Conservation (phyloP, 108 stramenopile species). For the Thalassiosira profunda region DNA sequence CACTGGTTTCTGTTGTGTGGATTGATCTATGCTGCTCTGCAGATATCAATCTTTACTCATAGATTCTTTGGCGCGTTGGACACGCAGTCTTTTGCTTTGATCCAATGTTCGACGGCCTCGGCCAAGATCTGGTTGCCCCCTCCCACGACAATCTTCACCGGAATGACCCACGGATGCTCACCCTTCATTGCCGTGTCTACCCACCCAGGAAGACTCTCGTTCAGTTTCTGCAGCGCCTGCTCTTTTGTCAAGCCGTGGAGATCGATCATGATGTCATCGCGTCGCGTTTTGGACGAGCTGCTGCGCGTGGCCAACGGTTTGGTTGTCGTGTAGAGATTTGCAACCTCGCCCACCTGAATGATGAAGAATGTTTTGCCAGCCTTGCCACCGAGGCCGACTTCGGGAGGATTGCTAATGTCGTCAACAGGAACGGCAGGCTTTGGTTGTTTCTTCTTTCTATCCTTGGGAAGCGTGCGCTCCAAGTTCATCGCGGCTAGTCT, state of each 20-base stretch:
- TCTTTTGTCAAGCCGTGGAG: conserved; percentile 12
- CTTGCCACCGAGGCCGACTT: conserved; percentile 12
- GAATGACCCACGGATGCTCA: conserved; percentile 19
- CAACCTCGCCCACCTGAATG: conserved; percentile 9
- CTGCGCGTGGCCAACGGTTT: too few relatives aligned
- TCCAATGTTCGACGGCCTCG: conserved; percentile 19
- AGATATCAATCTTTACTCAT: too few relatives aligned
- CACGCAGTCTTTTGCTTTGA: conserved; percentile 14
- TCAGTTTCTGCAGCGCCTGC: conserved; percentile 2
- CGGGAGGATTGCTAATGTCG: conserved; percentile 8
- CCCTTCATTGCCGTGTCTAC: conserved; percentile 21
- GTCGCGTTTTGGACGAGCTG: too few relatives aligned
- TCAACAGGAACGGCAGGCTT: too few relatives aligned
- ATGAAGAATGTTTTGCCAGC: conserved; percentile 12
- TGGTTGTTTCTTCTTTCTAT: too few relatives aligned
- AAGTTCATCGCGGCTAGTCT: too few relatives aligned
- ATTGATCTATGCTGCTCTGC: too few relatives aligned
- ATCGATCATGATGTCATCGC: conserved; percentile 1
- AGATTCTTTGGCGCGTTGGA: conserved; percentile 23
- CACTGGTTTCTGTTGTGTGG: too few relatives aligned
- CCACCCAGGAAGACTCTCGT: too few relatives aligned
- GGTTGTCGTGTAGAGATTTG: conserved; percentile 20
- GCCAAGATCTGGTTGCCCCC: conserved; percentile 25
- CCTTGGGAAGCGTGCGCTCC: conserved; percentile 1
- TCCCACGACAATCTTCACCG: conserved; percentile 12